Evolutionary conservation across 140 eudicot genomes (phyloP).

Genomic region (Artemisia princeps): DNA sequence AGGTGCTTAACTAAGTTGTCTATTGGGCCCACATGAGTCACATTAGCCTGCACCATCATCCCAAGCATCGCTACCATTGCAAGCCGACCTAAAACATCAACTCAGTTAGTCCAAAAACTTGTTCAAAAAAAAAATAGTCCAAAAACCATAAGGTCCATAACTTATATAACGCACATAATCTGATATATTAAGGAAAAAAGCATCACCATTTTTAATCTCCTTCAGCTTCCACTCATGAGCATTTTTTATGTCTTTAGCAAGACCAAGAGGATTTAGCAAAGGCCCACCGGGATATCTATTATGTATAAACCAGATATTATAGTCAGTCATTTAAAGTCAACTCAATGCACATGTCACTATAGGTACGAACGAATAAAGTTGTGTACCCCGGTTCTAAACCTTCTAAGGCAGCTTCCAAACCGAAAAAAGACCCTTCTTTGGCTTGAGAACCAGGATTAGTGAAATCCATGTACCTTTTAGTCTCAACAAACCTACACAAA

Average conservation of each 20-base stretch:
- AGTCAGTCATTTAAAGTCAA: slow-evolving; percentile 3
- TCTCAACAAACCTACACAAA: slow-evolving; percentile 69
- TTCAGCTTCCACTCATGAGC: slow-evolving; percentile 80
- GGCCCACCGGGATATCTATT: slow-evolving; percentile 98
- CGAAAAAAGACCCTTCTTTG: slow-evolving; percentile 74
- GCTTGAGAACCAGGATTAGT: slow-evolving; percentile 87
- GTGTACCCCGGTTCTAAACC: slow-evolving; percentile 87
- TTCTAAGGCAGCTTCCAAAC: slow-evolving; percentile 73
- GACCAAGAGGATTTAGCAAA: slow-evolving; percentile 88
- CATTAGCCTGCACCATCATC: slow-evolving; percentile 75
- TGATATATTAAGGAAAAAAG: neutral
- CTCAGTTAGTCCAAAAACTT: slow-evolving; percentile 17
- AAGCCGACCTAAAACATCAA: slow-evolving; percentile 52
- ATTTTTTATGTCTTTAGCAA: slow-evolving; percentile 68
- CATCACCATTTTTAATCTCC: slow-evolving; percentile 82
- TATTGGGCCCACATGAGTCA: slow-evolving; percentile 81
- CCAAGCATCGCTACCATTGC: slow-evolving; percentile 98
- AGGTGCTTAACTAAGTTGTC: slow-evolving; percentile 77
- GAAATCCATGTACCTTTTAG: slow-evolving; percentile 86
- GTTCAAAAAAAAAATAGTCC: slow-evolving; percentile 13
- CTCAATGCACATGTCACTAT: neutral
- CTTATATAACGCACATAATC: slow-evolving; percentile 6
- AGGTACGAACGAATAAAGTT: neutral
- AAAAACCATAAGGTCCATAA: neutral
- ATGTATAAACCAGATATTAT: neutral